Base-by-base conservation (phyloP, 352 stramenopile genomes). In the Pythium dissimile region DNA sequence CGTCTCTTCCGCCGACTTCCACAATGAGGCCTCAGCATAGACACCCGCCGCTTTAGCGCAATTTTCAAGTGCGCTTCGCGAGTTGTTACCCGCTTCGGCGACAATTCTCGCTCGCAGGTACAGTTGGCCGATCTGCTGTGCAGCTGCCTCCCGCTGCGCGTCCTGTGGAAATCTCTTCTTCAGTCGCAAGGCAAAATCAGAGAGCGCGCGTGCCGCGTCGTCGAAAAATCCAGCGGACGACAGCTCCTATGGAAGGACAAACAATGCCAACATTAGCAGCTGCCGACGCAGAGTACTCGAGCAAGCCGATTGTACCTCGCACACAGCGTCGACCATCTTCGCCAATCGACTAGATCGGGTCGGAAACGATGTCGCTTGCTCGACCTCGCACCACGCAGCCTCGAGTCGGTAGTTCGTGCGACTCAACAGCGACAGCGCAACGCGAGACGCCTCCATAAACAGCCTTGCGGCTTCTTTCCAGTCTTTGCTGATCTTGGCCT, bases 401-500 rank as follows among this genome's bases (percentile, higher is more conserved):
- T 91, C 77, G 26, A 91, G 49, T 10, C 79, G 64, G 24, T 88
- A 88, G 30, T 74, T 86, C 7, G 66, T 71, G 43, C 69, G 69
- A 13, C 67, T 73, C 11, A 84, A 48, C 32, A 75, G 52, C 30
- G 67, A 73, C 28, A 67, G 31, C 4, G 75, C 74, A 12, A 46
- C 66, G 9, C 50, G 59, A 0, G 81, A 79, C 0, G 81, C 81
- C 16, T 87, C 73, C 3, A 78, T 39, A 37, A 91, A 91, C 21
- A 72, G 60, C 27, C 35, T 52, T 2, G 73, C 66, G 8, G 81
- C 81, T 26, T 80, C 62, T 37, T 77, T 81, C 81, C 81, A 91
- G 32, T 89, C 79, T 35, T 78, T 82, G n/a, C 66, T 68, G 35
- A 91, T 71, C 70, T 88, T 91, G 48, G 62, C 73, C 44, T 91